Conservation (phyloP, 1,139 yeast species). For the Wickerhamomyces sp. region DNA sequence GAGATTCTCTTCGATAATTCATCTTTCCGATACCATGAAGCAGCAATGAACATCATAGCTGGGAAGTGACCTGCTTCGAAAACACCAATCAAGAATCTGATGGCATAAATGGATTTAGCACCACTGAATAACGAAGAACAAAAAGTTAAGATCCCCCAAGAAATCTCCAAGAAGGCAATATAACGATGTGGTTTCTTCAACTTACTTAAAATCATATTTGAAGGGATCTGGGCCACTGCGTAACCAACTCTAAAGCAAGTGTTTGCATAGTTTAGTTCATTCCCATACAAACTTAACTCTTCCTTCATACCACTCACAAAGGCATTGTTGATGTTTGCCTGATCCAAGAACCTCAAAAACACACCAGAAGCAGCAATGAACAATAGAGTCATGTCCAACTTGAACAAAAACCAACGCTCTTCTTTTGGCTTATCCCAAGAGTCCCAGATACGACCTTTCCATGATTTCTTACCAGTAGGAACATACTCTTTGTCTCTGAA, state of each 20-base stretch:
- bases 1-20: constrained; percentile 34
- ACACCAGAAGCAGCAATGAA: constrained; percentile 27
- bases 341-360: constrained; percentile 30
- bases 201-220: constrained; percentile 18
- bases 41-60: constrained; percentile 24
- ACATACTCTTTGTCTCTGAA: not conserved
- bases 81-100: constrained; percentile 29
- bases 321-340: constrained; percentile 32
- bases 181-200: constrained; percentile 35
- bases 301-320: constrained; percentile 44
- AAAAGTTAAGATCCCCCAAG: constrained; percentile 11
- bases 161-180: constrained; percentile 14
- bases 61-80: constrained; percentile 28
- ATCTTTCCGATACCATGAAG: constrained; percentile 20
- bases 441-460: constrained; percentile 24
- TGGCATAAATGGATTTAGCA: constrained; percentile 23
- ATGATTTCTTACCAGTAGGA: not conserved
- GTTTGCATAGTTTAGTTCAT: constrained; percentile 26
- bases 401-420: constrained; percentile 26
- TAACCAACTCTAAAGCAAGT: constrained; percentile 24
- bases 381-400: constrained; percentile 26
- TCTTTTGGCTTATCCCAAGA: constrained; percentile 24
- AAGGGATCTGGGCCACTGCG: constrained; percentile 24
- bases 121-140: constrained; percentile 9
- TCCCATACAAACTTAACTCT: constrained; percentile 36